phyloP scores from a whole-genome alignment of 768 basidiomycete genomes.

The Dioszegia hungarica region DNA sequence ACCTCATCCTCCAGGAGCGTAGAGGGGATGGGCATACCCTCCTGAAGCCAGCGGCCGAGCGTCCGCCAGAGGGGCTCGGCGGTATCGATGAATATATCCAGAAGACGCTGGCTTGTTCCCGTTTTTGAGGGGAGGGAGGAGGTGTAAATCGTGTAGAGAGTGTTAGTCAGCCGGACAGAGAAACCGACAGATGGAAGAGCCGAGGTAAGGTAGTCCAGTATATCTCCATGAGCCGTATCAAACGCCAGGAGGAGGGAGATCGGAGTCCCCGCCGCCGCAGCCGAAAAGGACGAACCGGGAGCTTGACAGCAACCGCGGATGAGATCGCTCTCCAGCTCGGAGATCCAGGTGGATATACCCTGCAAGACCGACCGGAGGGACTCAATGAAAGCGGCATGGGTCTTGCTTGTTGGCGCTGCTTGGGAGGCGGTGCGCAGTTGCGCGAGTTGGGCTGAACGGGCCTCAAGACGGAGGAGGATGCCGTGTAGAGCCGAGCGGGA shows the following conservation, averaged over 20 bases:
- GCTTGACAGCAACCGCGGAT: neutral
- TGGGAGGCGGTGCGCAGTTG: neutral
- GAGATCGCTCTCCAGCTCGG: conserved; percentile 21
- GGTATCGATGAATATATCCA: conserved; percentile 15
- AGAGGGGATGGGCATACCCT: conserved; percentile 36
- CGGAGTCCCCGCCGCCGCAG: neutral
- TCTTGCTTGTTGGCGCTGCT: conserved; percentile 6
- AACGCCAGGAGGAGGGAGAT: conserved; percentile 16
- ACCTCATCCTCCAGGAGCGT: neutral
- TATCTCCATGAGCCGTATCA: conserved; percentile 2
- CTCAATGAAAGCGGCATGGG: conserved; percentile 32
- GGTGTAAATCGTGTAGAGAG: conserved; percentile 13
- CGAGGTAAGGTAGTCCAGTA: conserved; percentile 11
- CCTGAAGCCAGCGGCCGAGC: conserved; percentile 26
- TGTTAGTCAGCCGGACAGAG: conserved; percentile 20
- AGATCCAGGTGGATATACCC: conserved; percentile 18
- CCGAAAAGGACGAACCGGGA: too few species aligned
- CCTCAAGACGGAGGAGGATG: conserved; percentile 6
- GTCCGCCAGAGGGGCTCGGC: conserved; percentile 28
- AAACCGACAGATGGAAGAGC: conserved; percentile 9
- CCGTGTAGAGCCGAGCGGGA: conserved; percentile 10
- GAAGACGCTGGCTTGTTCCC: neutral
- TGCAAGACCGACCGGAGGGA: conserved; percentile 11
- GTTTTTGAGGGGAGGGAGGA: neutral
- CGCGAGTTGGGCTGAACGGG: conserved; percentile 8